Evolutionary conservation across 2,329 filamentous ascomycete genomes (phyloP), one percentile per base, ranked within the genome.

Genomic region (Fusarium torulosum): DNA sequence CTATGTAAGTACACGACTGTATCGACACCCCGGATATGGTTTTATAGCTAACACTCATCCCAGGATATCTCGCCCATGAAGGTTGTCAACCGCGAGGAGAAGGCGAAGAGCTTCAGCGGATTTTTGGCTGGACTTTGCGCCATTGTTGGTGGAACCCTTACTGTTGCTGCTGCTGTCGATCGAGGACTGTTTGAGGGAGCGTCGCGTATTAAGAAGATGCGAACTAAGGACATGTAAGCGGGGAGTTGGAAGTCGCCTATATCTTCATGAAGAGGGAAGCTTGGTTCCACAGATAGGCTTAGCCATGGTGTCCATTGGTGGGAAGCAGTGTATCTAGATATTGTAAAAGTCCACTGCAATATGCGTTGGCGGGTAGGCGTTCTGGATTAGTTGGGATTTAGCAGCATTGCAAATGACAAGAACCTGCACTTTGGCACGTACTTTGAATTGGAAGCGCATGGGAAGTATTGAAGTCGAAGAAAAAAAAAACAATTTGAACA

Each of bases 21-120:
- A 29, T n/a, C 2, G n/a, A 9, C 10, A 47, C 11, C 31, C 44
- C 9, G 41, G 15, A 13, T 19, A 27, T 11, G 25, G n/a, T 14
- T 15, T 20, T 4, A 7, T 47, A 53, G 51, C 72, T 75, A 69
- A 75, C 60, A 21, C 17, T 27, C 14, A 13, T 15, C 29, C 6
- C 25, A 94, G 91, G 96, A 99, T 74, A 99, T 99, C 78, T 98
- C 95, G 3, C 96, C 96, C 7, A 99, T 99, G 96, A 99, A 98
- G 83, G 95, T 99, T 63, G 91, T 99, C 81, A 99, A 99, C 83
- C 91, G 94, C 55, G 96, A 99, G 82, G 91, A 92, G 70, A 88
- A 93, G 45, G 84, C 90, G 63, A 98, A 98, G 84, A 91, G 91
- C 6, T 96, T 99, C 78, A 89, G 93, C 1, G 92, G 92, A 19